Base-by-base conservation (phyloP, 768 basidiomycete genomes). In the Tremella mesenterica region DNA sequence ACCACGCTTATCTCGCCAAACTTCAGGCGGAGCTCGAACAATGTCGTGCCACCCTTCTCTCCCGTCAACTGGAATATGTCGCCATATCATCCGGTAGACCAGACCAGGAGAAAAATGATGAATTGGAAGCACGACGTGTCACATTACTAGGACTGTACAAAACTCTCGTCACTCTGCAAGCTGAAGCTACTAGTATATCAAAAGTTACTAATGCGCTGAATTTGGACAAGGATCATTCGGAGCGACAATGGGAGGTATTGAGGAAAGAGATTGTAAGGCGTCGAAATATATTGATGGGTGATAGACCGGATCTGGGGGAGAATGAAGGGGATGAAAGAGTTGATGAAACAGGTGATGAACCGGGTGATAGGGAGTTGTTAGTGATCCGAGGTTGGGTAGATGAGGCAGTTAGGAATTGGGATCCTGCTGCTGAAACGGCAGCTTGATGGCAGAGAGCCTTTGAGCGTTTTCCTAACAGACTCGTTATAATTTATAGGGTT, bases 361-460 rank as follows among this genome's bases (percentile, higher is more conserved):
- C 44, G 50, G 53, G 55, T 26, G 59, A 49, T 12, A 54, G 38
- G 46, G 61, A 64, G 16, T 53, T 69, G 48, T 50, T 67, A 36
- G 69, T 70, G 21, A 59, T 72, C 4, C 56, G 65, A 47, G 59
- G 65, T 25, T 72, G 66, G 64, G 56, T 70, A 25, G 67, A 72
- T 56, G 53, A 54, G 8, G 66, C 68, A 28, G 53, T 69, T 9
- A 54, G 48, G 18, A 43, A 28, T 14, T 66, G 64, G 64, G 53
- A 55, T 50, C 31, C 23, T 21, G n/a, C 13, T 21, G 31, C 26
- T 23, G 21, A 20, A 45, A 26, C 21, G 44, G 44, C 44, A 7
- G 44, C 25, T 10, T 36, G 18, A 43, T 23, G 44, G 44, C n/a
- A n/a, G n/a, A n/a, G n/a, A n/a, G n/a, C n/a, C n/a, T n/a, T n/a